Percentiles rank a stretch among this genome's conserved stretches.
phyloP scores from a whole-genome alignment of 257 asterid genomes.

The Plantago major region DNA sequence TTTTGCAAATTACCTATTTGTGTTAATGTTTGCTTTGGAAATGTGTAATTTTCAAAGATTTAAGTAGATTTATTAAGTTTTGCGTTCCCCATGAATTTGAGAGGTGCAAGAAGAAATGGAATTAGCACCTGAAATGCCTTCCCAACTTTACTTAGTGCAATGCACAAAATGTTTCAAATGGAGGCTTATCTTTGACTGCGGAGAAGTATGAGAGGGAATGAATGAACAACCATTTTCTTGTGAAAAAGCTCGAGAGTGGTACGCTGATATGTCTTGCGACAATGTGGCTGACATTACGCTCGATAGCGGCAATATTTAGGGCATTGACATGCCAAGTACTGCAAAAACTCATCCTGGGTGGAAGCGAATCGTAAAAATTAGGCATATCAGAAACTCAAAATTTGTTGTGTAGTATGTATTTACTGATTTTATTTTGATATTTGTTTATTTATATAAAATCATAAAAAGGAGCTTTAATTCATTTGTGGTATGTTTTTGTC shows the following conservation, averaged over 20 bases:
- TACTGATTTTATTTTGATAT: not conserved
- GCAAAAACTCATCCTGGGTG: conserved; percentile 37
- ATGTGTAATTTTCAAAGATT: no score
- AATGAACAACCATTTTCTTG: conserved; percentile 42
- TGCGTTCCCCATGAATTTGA: no score
- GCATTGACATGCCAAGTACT: conserved; percentile 41
- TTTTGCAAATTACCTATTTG: no score
- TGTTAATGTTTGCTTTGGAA: no score
- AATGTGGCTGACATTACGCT: conserved; percentile 30
- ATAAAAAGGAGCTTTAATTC: no score
- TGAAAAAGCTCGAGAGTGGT: conserved; percentile 65
- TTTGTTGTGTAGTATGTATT: conserved; percentile 46
- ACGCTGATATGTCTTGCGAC: conserved; percentile 48
- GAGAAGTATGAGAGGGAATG: conserved; percentile 38
- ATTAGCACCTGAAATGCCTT: no score
- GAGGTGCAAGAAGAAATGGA: no score
- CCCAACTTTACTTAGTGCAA: conserved; percentile 20
- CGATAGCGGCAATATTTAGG: conserved; percentile 33
- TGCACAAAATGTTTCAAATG: conserved; percentile 63
- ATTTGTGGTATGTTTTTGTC: not conserved
- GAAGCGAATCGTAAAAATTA: conserved; percentile 33
- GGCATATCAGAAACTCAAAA: conserved; percentile 39
- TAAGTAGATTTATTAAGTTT: no score
- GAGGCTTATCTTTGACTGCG: conserved; percentile 40
- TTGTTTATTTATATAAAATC: not conserved